Evolutionary conservation across 495 filamentous ascomycete genomes (phyloP), one percentile per base, ranked within the genome.

Genomic region (Trichoderma gamsii): DNA sequence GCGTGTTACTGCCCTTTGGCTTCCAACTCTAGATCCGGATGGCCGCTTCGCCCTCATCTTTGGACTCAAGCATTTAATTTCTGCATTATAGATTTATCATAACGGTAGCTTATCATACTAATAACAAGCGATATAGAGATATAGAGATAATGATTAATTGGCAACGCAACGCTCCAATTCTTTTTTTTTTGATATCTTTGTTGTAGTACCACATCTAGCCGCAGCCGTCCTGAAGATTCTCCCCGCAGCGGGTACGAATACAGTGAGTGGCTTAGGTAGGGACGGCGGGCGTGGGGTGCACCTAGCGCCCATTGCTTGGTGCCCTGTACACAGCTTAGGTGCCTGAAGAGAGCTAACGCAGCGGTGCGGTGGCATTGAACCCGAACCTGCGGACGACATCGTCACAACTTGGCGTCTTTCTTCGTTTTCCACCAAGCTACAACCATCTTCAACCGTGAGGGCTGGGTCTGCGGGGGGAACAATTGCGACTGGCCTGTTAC

Each of bases 401-500:
- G 56, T 61, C 56, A 61, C 56, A 61, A 23, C 11, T 61, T 61
- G 56, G 49, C 56, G 12, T 61, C 56, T 27, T 59, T 27, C 51
- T 59, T 59, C 8, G 7, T 59, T 18, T 32, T 61, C 23, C 9
- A 61, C 29, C 35, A 38, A 38, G 7, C 16, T n/a, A n/a, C 56
- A 32, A 1, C 27, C 23, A 32, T 12, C 56, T 27, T 4, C 21
- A 61, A 61, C 25, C 56, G 56, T 25, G 56, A 25, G 56, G 56
- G 56, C 56, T 11, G 56, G 56, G 56, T 13, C 25, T 61, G 27
- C 56, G 29, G 56, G 56, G 56, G 27, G 56, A 38, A 18, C 56
- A 61, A 61, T 61, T 61, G 56, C n/a, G 25, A 29, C n/a, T 32
- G 23, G 25, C 27, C 15, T 32, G 29, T 13, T 23, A 23, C 56